Evolutionary conservation across 768 basidiomycete species (phyloP), one percentile per base, ranked within the genome.

Genomic region (Guyanaporus albipodus): DNA sequence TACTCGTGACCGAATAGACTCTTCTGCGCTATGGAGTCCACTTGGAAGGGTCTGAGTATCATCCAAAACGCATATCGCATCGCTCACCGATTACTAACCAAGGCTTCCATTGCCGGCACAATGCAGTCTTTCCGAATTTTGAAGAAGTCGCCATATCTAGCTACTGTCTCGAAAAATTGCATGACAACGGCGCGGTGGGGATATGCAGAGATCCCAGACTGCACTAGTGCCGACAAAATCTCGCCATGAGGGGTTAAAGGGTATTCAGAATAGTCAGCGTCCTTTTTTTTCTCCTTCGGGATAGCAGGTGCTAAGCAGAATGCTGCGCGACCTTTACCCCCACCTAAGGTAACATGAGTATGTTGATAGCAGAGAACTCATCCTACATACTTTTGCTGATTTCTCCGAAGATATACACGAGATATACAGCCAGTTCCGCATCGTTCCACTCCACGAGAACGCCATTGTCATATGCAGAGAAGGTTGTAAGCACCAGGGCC

Each of bases 101-200:
- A 89, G 10, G 88, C 88, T 57, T 92, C 86, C 26, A 99, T 71
- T 2, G 90, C 80, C 2, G 91, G 89, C 56, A 90, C 73, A 42
- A 97, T 89, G 56, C 84, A 90, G 46, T 91, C 87, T 57, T 85
- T 89, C 52, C 91, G 83, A 19, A 93, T 83, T 66, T 89, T 92
- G 82, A 97, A 98, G 66, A 99, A 98, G 58, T 98, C 96, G 28
- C 82, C 79, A 62, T 98, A 99, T 38, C 96, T 80, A n/a, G 89
- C 79, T 10, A 78, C 79, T 5, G 89, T 87, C 68, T 99, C 96
- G 54, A 97, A 97, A 66, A 90, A 93, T 60, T 95, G 92, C 67
- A 94, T 75, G 8, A 80, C 74, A 17, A 97, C 94, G 11, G 83
- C 76, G 24, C 83, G 82, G 67, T 94, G 87, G 6, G 91, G 92